A percentile compares a stretch with the other conserved stretches of the same genome.
Conservation (phyloP, 169 alveolate species). For the Perkinsus olseni region DNA sequence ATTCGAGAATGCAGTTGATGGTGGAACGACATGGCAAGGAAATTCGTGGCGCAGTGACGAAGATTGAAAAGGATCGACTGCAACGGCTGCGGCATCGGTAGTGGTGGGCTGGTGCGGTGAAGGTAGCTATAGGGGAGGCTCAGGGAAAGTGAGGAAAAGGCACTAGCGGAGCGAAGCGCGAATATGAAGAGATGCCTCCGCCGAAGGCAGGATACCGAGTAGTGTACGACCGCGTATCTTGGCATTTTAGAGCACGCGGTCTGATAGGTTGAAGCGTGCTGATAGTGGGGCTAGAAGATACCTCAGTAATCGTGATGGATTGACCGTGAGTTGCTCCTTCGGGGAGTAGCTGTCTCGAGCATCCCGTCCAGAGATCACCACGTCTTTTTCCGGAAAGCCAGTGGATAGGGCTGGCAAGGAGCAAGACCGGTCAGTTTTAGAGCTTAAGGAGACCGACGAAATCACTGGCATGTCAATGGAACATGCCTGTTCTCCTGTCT, state of each 20-base stretch:
- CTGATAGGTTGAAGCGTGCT: background rate
- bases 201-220: background rate
- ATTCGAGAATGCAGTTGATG: background rate
- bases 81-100: background rate
- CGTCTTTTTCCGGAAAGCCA: too few relatives aligned
- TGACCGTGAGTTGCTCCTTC: background rate
- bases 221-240: background rate
- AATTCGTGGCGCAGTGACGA: background rate
- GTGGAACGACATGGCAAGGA: background rate
- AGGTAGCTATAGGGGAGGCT: background rate
- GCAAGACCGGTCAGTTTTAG: too few relatives aligned
- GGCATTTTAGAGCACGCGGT: background rate
- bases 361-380: too few relatives aligned
- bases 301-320: background rate
- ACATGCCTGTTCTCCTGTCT: too few relatives aligned
- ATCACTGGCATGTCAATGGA: too few relatives aligned
- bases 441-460: too few relatives aligned
- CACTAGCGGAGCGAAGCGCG: background rate
- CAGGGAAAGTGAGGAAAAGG: background rate
- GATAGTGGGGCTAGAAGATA: background rate
- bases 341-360: too few relatives aligned
- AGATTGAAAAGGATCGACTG: background rate
- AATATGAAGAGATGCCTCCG: background rate
- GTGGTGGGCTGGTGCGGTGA: background rate
- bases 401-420: too few relatives aligned